Evolutionary conservation across 2,329 filamentous ascomycete genomes (phyloP).

Genomic region (Phyllosticta citribraziliensis): DNA sequence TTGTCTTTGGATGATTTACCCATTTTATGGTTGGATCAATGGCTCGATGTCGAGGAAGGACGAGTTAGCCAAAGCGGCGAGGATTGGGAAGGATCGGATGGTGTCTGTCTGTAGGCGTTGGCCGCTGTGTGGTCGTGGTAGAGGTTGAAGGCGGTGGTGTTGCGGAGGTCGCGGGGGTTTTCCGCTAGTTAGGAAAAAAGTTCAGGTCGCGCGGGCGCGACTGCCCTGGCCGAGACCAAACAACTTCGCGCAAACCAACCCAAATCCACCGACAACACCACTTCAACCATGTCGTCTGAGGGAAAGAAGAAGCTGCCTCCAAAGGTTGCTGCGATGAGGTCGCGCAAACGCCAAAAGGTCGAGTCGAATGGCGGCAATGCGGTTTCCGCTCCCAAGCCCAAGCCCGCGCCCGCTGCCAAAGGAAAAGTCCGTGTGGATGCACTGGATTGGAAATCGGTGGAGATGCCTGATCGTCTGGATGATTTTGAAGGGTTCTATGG

Average conservation of each 20-base stretch:
- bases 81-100: neutral
- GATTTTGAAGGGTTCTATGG: constrained; percentile 93
- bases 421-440: constrained; percentile 37
- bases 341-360: constrained; percentile 31
- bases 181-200: constrained; percentile 7
- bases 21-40: constrained; percentile 42
- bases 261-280: neutral
- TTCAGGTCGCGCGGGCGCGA: neutral
- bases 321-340: constrained; percentile 31
- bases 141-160: neutral
- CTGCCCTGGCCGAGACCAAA: neutral
- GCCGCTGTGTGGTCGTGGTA: neutral
- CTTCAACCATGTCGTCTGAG: constrained; percentile 16
- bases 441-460: constrained; percentile 54
- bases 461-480: constrained; percentile 64
- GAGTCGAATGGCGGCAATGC: constrained; percentile 10
- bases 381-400: constrained; percentile 11
- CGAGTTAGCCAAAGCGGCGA: neutral
- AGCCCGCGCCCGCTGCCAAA: constrained; percentile 10
- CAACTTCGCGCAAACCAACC: neutral
- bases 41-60: neutral
- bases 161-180: constrained; percentile 11
- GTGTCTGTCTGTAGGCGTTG: neutral
- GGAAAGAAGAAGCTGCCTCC: constrained; percentile 28
- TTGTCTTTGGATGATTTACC: constrained; percentile 99